Conservation (phyloP, 2,329 filamentous ascomycete species). For the Ophiostoma himal-ulmi region DNA sequence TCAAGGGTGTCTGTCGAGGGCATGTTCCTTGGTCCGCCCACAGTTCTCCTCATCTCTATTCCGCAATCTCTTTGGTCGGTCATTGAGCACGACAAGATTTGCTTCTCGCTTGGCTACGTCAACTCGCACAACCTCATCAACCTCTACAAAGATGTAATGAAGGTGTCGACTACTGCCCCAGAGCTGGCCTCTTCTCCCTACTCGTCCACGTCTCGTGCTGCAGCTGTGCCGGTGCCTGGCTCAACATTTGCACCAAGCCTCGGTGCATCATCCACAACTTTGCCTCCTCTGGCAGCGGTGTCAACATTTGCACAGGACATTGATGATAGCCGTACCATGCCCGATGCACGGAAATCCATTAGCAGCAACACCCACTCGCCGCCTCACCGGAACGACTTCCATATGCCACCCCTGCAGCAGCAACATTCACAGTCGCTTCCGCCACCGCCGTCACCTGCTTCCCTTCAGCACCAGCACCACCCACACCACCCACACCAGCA, state of each 20-base stretch:
- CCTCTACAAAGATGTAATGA: slow-evolving; percentile 55
- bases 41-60: slow-evolving; percentile 62
- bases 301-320: slow-evolving; percentile 43
- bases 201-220: neutral
- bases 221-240: neutral
- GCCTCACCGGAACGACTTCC: slow-evolving; percentile 14
- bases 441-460: neutral
- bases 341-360: slow-evolving; percentile 47
- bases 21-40: slow-evolving; percentile 62
- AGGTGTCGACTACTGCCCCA: slow-evolving; percentile 36
- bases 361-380: slow-evolving; percentile 25
- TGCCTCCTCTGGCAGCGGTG: neutral
- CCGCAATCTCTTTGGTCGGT: slow-evolving; percentile 58
- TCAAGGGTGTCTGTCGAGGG: slow-evolving; percentile 58
- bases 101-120: slow-evolving; percentile 59
- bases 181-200: neutral
- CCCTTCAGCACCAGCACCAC: slow-evolving; percentile 13
- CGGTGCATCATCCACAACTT: neutral
- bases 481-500: slow-evolving; percentile 13
- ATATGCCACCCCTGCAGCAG: slow-evolving; percentile 17
- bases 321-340: slow-evolving; percentile 52
- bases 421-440: slow-evolving; percentile 1
- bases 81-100: slow-evolving; percentile 61
- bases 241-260: neutral
- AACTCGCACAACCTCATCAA: slow-evolving; percentile 63